Base-by-base conservation (phyloP, 1,284 basidiomycete species). In the Mixia osmundae region DNA sequence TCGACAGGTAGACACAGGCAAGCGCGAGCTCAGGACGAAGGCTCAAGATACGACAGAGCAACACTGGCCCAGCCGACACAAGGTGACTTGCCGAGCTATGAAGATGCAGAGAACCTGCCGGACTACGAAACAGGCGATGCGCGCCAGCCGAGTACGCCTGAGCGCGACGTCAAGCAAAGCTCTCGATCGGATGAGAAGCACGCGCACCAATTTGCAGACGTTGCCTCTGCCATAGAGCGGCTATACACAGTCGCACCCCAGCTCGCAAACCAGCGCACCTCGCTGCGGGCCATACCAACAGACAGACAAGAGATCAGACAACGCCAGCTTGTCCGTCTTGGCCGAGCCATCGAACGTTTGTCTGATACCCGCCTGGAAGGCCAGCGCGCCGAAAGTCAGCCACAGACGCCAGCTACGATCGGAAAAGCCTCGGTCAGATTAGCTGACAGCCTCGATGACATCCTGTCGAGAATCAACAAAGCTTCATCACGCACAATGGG, bases 141-240 rank as follows among this genome's bases (percentile, higher is more conserved):
- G 12, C 11, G 19, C 8, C 4, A 12, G 10, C 15, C 24, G n/a
- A 4, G 3, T 12, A 11, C 14, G 19, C 19, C 32, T 10, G 16
- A 21, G 24, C 33, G 10, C 22, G 22, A 35, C 22, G n/a, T 19
- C 16, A 36, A 37, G 11, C 8, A 15, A 7, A 23, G 7, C 11
- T 34, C 24, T 32, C 34, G 21, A 12, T 18, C 19, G 15, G 36
- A 63, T 50, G 76, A 80, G 52, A 78, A 75, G 57, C 72, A 69
- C 68, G 64, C 64, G 37, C 60, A 72, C 51, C 83, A 89, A 50
- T 60, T 89, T 15, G 80, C 87, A 47, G 64, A 67, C 4, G 70
- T 89, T 27, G 69, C 76, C 0, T 65, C 68, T 51, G 80, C 82
- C 15, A 85, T 91, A 45, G 82, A 85, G 50, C 63, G 80, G 19